Conservation (phyloP, 2,329 filamentous ascomycete species). For the Arthrobotrys iridis region DNA sequence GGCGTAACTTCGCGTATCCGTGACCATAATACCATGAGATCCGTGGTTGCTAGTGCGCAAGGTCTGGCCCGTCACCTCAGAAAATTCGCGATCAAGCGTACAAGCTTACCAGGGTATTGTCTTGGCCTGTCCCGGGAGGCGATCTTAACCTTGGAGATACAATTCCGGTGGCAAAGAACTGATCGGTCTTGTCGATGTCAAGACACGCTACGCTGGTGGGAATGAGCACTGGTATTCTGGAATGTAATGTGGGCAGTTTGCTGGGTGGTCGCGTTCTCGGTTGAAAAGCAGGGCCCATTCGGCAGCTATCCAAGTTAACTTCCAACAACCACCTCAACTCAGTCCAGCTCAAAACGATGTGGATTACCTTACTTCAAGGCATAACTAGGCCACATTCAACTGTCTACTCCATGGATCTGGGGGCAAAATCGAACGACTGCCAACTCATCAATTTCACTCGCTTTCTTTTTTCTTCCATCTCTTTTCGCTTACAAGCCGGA, state of each 20-base stretch:
- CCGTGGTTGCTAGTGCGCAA: not conserved
- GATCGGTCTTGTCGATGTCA: not conserved
- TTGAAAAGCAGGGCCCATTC: not conserved
- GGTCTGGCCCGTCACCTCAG: not conserved
- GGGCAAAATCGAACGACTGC: conserved; percentile 38
- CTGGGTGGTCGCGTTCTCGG: not conserved
- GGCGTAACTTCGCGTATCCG: not conserved
- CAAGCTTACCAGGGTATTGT: not conserved
- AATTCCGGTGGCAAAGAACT: conserved; percentile 3
- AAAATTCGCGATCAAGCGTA: not conserved
- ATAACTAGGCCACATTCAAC: conserved; percentile 34
- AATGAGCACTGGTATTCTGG: not conserved
- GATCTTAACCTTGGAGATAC: conserved; percentile 15
- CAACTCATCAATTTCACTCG: conserved; percentile 38
- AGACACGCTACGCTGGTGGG: not conserved
- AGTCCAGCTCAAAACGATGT: conserved; percentile 20
- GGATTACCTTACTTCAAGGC: conserved; percentile 2
- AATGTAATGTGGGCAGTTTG: not conserved
- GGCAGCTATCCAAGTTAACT: not conserved
- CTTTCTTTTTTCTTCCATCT: not conserved
- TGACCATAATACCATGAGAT: not conserved
- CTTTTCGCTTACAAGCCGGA: not conserved
- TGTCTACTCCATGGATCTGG: conserved; percentile 19
- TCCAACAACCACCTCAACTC: conserved; percentile 34
- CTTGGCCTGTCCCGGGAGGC: not conserved